Percentiles rank a stretch among this genome's conserved stretches.
Evolutionary conservation across 2,329 filamentous ascomycete species (phyloP).

Genomic region (Penicillium sp.): DNA sequence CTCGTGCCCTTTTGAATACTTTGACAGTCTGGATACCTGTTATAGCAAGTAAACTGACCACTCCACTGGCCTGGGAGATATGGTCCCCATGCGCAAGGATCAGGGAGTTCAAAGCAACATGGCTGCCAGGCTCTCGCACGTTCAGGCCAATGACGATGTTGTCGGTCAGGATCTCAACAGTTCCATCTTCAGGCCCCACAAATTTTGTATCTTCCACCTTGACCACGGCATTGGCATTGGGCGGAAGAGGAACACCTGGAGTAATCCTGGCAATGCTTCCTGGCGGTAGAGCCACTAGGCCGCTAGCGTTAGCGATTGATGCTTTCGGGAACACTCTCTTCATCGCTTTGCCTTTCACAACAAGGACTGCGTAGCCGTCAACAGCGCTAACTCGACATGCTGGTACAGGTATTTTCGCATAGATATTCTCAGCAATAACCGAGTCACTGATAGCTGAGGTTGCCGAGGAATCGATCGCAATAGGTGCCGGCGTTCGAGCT

Average conservation of each 20-base stretch:
- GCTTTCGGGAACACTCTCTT: background rate
- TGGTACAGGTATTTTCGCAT: conserved; percentile 78
- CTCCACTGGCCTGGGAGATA: conserved; percentile 74
- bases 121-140: background rate
- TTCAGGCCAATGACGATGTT: background rate
- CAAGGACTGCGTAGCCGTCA: conserved; percentile 89
- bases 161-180: background rate
- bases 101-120: background rate
- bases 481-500: conserved; percentile 55
- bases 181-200: conserved; percentile 56
- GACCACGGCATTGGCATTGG: conserved; percentile 83
- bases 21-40: conserved; percentile 73
- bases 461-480: conserved; percentile 62
- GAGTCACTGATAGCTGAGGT: conserved; percentile 69
- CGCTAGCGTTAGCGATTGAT: background rate
- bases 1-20: conserved; percentile 73
- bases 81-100: background rate
- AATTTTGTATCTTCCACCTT: conserved; percentile 94
- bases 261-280: conserved; percentile 87
- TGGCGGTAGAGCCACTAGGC: conserved; percentile 59
- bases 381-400: conserved; percentile 94
- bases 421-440: conserved; percentile 82
- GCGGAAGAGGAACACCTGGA: conserved; percentile 86
- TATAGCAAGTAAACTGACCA: conserved; percentile 84
- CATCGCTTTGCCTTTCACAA: conserved; percentile 51